These are phyloP conservation scores for Prototheca stagnorum DNA, from an alignment of 163 green algal species.

Conservation along the genomic window DNA sequence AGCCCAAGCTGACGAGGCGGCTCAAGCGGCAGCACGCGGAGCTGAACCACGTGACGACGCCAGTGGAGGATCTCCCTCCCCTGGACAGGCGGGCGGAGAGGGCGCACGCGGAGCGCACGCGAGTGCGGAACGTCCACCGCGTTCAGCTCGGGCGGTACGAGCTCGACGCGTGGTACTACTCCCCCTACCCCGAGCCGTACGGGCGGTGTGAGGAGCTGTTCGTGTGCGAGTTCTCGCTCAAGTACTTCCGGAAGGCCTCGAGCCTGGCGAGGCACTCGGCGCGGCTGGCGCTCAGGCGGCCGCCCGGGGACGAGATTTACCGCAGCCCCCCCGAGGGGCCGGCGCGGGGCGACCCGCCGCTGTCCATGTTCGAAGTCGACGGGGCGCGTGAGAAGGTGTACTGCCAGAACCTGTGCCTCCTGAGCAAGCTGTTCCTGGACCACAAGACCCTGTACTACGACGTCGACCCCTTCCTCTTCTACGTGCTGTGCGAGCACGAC, in stretches of 20 bases:
- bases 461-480: conserved; percentile 99
- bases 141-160: conserved; percentile 86
- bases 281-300: conserved; percentile 70
- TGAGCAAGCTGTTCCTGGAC: conserved; percentile 98
- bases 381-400: conserved; percentile 66
- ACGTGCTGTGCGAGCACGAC: conserved; percentile 85
- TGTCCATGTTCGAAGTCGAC: conserved; percentile 60
- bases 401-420: conserved; percentile 90
- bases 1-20: conserved; percentile 63
- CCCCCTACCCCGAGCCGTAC: conserved; percentile 51
- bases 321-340: conserved; percentile 26
- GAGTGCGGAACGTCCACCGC: conserved; percentile 78
- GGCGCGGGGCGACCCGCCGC: conserved; percentile 11
- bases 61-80: conserved; percentile 40
- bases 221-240: conserved; percentile 66
- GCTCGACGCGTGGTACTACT: conserved; percentile 92
- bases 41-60: conserved; percentile 38
- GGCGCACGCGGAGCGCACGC: conserved; percentile 69
- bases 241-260: conserved; percentile 71
- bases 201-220: conserved; percentile 62
- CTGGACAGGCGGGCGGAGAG: conserved; percentile 53
- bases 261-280: conserved; percentile 62
- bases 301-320: conserved; percentile 97
- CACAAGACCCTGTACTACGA: conserved; percentile 99
- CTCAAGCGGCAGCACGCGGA: conserved; percentile 67